phyloP scores from a whole-genome alignment of 2,329 filamentous ascomycete species.

The Orbilia oligospora region DNA sequence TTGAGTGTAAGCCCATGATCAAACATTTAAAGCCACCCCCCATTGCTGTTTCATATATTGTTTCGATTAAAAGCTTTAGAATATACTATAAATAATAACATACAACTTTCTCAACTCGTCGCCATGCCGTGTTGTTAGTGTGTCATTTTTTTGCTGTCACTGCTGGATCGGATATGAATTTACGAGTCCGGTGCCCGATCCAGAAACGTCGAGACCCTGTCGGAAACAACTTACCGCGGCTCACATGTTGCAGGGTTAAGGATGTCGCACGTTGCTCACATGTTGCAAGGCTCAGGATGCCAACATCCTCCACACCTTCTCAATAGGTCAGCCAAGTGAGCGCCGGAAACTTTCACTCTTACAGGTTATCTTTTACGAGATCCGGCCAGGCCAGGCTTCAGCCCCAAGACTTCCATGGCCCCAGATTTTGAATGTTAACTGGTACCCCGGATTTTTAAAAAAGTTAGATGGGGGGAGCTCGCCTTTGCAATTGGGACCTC shows the following conservation, averaged over 20 bases:
- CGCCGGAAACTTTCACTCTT: conserved; percentile 31
- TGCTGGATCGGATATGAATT: no score
- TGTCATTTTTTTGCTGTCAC: no score
- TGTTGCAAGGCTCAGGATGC: background rate
- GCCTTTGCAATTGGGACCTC: background rate
- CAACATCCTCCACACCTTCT: conserved; percentile 34
- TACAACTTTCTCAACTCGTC: no score
- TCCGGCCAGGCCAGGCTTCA: background rate
- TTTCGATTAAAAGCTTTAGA: no score
- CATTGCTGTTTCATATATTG: no score
- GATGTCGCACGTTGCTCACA: conserved; percentile 10
- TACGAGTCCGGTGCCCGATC: no score
- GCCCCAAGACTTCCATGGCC: background rate
- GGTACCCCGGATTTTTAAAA: conserved; percentile 2
- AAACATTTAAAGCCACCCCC: no score
- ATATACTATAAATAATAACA: no score
- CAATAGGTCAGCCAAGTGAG: conserved; percentile 8
- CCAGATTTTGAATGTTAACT: conserved; percentile 2
- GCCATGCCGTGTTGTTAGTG: no score
- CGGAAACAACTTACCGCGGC: conserved; percentile 29
- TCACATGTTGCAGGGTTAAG: conserved; percentile 17
- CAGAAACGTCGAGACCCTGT: background rate
- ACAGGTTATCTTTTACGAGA: background rate
- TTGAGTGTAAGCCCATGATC: no score
- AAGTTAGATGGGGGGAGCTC: conserved; percentile 2